Percentiles rank a stretch among this genome's conserved stretches.
Evolutionary conservation across 106 monocot genomes (phyloP).

Genomic region (Ottelia alismoides): DNA sequence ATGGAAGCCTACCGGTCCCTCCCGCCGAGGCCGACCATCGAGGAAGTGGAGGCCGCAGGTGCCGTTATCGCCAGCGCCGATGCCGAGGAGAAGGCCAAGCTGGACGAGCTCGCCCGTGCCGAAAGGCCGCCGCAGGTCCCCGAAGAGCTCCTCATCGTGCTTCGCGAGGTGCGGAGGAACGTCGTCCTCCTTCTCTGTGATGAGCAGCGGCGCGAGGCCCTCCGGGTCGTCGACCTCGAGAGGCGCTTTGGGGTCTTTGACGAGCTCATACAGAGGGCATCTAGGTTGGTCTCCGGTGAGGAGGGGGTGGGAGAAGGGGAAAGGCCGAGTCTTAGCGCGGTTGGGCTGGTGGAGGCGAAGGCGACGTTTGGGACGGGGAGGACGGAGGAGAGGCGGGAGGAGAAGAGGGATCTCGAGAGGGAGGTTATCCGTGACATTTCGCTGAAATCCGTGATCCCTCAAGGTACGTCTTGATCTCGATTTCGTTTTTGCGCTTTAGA

Average conservation of each 20-base stretch:
- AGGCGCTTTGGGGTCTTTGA: constrained; percentile 38
- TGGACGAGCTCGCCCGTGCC: constrained; percentile 23
- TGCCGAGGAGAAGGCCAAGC: constrained; percentile 41
- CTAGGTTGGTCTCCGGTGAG: constrained; percentile 31
- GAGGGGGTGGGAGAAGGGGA: constrained; percentile 1
- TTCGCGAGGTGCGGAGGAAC: constrained; percentile 54
- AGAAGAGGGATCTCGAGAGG: no score
- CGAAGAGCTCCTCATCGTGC: constrained; percentile 57
- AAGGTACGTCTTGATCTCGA: no score
- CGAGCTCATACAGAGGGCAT: constrained; percentile 61
- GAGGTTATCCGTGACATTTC: no score
- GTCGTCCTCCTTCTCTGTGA: constrained; percentile 29
- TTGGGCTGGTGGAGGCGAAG: not conserved
- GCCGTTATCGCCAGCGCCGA: constrained; percentile 36
- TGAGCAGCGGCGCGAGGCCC: constrained; percentile 64
- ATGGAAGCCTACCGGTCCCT: constrained; percentile 58
- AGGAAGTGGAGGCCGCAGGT: constrained; percentile 66
- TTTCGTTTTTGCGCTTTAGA: no score
- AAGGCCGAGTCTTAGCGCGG: not conserved
- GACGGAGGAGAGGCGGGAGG: no score
- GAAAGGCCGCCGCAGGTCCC: constrained; percentile 38
- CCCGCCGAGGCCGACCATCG: constrained; percentile 51
- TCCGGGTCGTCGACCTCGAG: constrained; percentile 43
- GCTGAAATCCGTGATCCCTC: no score
- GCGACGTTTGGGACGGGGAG: constrained; percentile 1